Percentiles rank a stretch among this genome's conserved stretches.
Evolutionary conservation across 139 green algal genomes (phyloP).

Genomic region (Micromonas pusilla): DNA sequence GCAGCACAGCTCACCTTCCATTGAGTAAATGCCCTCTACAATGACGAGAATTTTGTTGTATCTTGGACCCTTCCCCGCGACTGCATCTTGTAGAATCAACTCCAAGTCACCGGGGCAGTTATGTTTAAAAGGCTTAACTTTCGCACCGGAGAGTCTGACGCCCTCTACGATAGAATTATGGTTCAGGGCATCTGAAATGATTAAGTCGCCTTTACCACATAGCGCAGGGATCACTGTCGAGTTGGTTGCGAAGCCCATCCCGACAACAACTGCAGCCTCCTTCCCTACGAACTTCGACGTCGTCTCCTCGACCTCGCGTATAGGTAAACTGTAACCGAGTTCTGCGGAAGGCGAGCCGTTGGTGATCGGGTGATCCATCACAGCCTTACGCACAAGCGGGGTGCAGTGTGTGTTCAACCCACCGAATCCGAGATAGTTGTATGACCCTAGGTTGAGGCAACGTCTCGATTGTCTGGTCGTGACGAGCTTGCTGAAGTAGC

Average conservation of each 20-base stretch:
- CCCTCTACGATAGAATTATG: conserved; percentile 93
- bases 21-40: conserved; percentile 96
- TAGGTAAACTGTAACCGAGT: neutral
- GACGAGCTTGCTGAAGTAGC: conserved; percentile 43
- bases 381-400: conserved; percentile 57
- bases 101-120: conserved; percentile 77
- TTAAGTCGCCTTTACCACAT: conserved; percentile 66
- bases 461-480: conserved; percentile 25
- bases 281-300: conserved; percentile 84
- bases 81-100: conserved; percentile 64
- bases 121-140: conserved; percentile 65
- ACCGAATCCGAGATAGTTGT: conserved; percentile 99
- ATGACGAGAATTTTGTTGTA: conserved; percentile 97
- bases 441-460: conserved; percentile 93
- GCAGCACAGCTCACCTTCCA: conserved; percentile 89
- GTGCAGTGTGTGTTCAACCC: conserved; percentile 90
- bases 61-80: conserved; percentile 76
- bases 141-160: conserved; percentile 65
- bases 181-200: conserved; percentile 93
- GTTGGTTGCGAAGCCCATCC: conserved; percentile 99
- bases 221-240: conserved; percentile 79
- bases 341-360: conserved; percentile 9
- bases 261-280: conserved; percentile 78
- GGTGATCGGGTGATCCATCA: conserved; percentile 45
- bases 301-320: conserved; percentile 66